Evolutionary conservation across 148 eudicot species (phyloP).

Genomic region (Rhododendron simsii): DNA sequence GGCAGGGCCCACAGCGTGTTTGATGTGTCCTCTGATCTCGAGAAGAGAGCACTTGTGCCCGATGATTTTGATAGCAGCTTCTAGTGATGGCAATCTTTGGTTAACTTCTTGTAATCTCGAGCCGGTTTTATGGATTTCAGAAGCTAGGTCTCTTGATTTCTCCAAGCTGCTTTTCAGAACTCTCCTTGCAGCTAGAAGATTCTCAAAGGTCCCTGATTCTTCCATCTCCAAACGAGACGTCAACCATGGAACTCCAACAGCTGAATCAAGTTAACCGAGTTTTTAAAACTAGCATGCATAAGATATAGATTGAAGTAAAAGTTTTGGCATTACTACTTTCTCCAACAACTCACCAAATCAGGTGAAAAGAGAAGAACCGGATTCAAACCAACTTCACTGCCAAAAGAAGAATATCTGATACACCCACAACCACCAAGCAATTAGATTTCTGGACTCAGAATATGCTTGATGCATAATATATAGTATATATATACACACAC

Average conservation of each 20-base stretch:
- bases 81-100: slow-evolving; percentile 28
- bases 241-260: slow-evolving; percentile 1
- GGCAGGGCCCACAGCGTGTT: slow-evolving; percentile 56
- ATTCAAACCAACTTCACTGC: slow-evolving; percentile 60
- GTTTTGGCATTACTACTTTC: slow-evolving; percentile 26
- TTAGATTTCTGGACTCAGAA: slow-evolving; percentile 8
- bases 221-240: slow-evolving; percentile 18
- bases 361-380: slow-evolving; percentile 19
- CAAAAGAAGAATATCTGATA: slow-evolving; percentile 26
- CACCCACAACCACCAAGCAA: slow-evolving; percentile 41
- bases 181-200: slow-evolving; percentile 47
- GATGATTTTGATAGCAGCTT: slow-evolving; percentile 26
- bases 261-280: neutral
- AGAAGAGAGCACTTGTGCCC: slow-evolving; percentile 30
- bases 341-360: slow-evolving; percentile 51
- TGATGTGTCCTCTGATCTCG: slow-evolving; percentile 36
- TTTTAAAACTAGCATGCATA: slow-evolving; percentile 13
- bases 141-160: slow-evolving; percentile 41
- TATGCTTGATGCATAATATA: neutral
- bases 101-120: slow-evolving; percentile 24
- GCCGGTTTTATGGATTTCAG: slow-evolving; percentile 28
- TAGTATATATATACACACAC: no score
- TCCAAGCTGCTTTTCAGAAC: slow-evolving; percentile 42
- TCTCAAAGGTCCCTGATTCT: slow-evolving; percentile 16
- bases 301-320: neutral